Evolutionary conservation across 202 grass and related monocot species (phyloP).

Genomic region (Miscanthus sacchariflorus): DNA sequence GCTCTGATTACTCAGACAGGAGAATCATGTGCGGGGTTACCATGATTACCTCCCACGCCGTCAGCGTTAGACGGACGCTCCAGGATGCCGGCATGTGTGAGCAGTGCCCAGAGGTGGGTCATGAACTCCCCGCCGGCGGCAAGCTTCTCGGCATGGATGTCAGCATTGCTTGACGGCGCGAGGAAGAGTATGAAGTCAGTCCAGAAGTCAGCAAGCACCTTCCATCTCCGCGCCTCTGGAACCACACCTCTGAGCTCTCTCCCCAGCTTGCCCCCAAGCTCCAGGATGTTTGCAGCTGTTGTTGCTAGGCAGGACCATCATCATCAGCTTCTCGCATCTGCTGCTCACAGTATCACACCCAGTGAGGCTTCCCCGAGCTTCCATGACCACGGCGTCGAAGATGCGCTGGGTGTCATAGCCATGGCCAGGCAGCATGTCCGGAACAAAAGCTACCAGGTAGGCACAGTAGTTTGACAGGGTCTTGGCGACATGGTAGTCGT

Average conservation of each 20-base stretch:
- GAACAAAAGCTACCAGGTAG: slow-evolving; percentile 48
- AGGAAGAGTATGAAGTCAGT: slow-evolving; percentile 34
- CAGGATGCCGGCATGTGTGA: slow-evolving; percentile 43
- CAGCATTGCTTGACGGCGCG: slow-evolving; percentile 6
- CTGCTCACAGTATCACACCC: background rate
- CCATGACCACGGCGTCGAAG: slow-evolving; percentile 15
- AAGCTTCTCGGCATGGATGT: slow-evolving; percentile 14
- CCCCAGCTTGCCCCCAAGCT: background rate
- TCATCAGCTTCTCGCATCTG: background rate
- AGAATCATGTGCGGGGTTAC: background rate
- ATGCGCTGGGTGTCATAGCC: background rate
- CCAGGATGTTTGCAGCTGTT: background rate
- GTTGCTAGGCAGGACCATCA: background rate
- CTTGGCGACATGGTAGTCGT: background rate
- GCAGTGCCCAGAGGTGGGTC: slow-evolving; percentile 43
- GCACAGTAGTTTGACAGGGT: slow-evolving; percentile 38
- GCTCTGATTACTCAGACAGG: background rate
- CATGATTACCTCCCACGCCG: background rate
- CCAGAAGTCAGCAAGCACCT: slow-evolving; percentile 34
- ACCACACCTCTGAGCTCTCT: background rate
- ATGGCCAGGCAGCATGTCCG: slow-evolving; percentile 33
- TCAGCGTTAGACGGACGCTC: background rate
- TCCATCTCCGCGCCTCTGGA: slow-evolving; percentile 17
- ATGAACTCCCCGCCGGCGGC: slow-evolving; percentile 44
- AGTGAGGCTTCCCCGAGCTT: background rate